Evolutionary conservation across 225 moss, liverwort and hornwort genomes (phyloP).

Genomic region (Asterella californica): DNA sequence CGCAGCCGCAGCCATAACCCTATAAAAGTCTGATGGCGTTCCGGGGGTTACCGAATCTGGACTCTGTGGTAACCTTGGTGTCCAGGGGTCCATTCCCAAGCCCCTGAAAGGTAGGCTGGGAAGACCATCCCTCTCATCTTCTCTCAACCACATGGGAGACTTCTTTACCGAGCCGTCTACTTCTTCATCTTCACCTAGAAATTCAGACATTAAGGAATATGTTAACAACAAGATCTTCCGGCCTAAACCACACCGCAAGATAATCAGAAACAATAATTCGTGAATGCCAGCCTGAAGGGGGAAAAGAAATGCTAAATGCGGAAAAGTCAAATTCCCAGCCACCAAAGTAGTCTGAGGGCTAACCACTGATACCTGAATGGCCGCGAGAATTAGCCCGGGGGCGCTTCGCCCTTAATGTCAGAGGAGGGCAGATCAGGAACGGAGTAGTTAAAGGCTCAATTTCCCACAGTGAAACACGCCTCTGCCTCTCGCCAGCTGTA

Average conservation of each 20-base stretch:
- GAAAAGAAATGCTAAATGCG: too few species aligned
- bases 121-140: constrained; percentile 40
- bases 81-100: constrained; percentile 50
- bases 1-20: constrained; percentile 91
- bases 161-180: constrained; percentile 64
- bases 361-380: constrained; percentile 53
- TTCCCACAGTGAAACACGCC: constrained; percentile 96
- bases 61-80: constrained; percentile 66
- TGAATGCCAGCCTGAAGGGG: background rate
- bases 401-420: constrained; percentile 76
- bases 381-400: constrained; percentile 56
- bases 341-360: constrained; percentile 1
- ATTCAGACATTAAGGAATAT: background rate
- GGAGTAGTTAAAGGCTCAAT: constrained; percentile 91
- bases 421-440: constrained; percentile 76
- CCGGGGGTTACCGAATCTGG: constrained; percentile 46
- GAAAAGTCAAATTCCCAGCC: too few species aligned
- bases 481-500: constrained; percentile 93
- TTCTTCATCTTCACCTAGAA: constrained; percentile 85
- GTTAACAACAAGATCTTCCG: background rate
- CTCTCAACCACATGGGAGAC: constrained; percentile 62
- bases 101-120: constrained; percentile 33
- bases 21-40: constrained; percentile 58
- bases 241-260: background rate
- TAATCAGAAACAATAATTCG: background rate